These are phyloP conservation scores for Aspergillus coremiiformis DNA, from an alignment of 495 filamentous ascomycete species.

Conservation along the genomic window DNA sequence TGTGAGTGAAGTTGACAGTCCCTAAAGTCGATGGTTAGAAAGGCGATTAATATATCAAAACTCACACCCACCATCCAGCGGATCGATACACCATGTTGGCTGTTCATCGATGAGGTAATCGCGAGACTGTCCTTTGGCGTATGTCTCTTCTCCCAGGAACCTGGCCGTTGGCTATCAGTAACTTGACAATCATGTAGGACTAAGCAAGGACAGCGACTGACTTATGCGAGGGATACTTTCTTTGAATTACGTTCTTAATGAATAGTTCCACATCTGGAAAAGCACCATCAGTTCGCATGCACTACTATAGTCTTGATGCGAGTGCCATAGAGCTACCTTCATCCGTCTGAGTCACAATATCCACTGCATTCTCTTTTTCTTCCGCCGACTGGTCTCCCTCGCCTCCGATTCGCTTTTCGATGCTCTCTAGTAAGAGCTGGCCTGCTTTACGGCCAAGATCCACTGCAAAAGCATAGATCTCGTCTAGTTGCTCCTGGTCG, in stretches of 20 bases:
- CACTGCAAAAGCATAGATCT: constrained; percentile 58
- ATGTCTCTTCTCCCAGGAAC: constrained; percentile 66
- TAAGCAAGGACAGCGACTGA: constrained; percentile 21
- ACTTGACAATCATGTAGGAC: neutral
- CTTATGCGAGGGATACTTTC: constrained; percentile 55
- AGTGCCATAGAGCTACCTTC: constrained; percentile 41
- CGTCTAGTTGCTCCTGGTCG: constrained; percentile 43
- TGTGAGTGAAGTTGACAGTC: constrained; percentile 66
- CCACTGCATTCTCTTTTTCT: constrained; percentile 60
- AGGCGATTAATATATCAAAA: neutral
- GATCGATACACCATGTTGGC: constrained; percentile 66
- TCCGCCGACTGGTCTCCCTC: constrained; percentile 23
- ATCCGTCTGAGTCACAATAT: constrained; percentile 65
- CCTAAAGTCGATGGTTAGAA: constrained; percentile 11
- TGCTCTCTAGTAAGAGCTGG: constrained; percentile 46
- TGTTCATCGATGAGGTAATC: constrained; percentile 53
- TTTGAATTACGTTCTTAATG: constrained; percentile 47
- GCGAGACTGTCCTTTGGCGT: constrained; percentile 50
- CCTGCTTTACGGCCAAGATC: constrained; percentile 58
- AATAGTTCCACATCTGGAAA: constrained; percentile 57
- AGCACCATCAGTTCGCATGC: constrained; percentile 32
- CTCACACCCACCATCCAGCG: constrained; percentile 47
- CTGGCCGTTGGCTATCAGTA: constrained; percentile 20
- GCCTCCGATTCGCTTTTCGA: constrained; percentile 34
- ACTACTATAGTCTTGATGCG: constrained; percentile 3